A percentile compares a stretch with the other conserved stretches of the same genome.
These are phyloP conservation scores for Umbelopsis sp. DNA, from an alignment of 371 early-diverging fungal genomes.

Conservation along the genomic window DNA sequence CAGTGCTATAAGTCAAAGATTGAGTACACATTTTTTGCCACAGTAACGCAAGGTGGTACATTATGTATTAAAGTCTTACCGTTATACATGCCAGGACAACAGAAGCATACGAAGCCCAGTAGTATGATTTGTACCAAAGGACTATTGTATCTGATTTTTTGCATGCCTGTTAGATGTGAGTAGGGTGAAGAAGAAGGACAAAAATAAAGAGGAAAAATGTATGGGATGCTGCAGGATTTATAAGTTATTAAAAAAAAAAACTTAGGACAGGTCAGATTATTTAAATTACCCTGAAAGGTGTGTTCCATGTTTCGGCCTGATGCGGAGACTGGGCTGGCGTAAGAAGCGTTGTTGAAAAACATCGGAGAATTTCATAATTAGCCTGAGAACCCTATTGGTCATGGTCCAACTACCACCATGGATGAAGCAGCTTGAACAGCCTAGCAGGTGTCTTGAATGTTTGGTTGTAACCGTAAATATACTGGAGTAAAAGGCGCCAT, in stretches of 20 bases:
- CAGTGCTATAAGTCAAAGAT: conserved; percentile 18
- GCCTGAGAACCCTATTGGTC: background rate
- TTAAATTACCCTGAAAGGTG: conserved; percentile 5
- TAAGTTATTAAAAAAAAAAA: background rate
- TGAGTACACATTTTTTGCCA: background rate
- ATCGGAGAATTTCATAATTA: conserved; percentile 10
- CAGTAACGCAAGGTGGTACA: background rate
- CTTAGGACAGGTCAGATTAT: background rate
- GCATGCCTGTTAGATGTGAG: too few species aligned
- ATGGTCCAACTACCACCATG: background rate
- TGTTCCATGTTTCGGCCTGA: conserved; percentile 6
- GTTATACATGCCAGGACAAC: conserved; percentile 78
- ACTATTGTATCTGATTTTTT: conserved; percentile 31
- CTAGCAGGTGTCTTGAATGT: too few species aligned
- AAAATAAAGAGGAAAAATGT: background rate
- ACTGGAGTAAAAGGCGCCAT: too few species aligned
- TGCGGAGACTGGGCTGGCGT: conserved; percentile 12
- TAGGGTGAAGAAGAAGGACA: background rate
- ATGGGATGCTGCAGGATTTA: background rate
- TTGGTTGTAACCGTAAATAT: too few species aligned
- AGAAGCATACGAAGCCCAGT: conserved; percentile 76
- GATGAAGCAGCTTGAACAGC: too few species aligned
- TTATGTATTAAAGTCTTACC: conserved; percentile 25
- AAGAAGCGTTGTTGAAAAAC: background rate
- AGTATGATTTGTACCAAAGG: conserved; percentile 70